Evolutionary conservation across 139 green algal genomes (phyloP).

Genomic region (Diplosphaera chodatii): DNA sequence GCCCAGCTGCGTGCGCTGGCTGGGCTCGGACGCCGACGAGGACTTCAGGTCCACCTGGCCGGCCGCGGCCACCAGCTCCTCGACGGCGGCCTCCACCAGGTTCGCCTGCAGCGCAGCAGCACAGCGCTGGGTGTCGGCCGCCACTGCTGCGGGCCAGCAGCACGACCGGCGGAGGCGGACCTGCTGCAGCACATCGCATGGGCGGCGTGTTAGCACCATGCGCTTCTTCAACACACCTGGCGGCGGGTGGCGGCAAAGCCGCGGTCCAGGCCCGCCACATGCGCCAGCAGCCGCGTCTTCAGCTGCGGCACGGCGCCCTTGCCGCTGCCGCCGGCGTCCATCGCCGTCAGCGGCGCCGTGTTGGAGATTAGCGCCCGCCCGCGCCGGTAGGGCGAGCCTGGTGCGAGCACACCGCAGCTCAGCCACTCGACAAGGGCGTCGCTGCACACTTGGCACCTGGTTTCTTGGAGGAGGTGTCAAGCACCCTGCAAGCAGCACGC

Average conservation of each 20-base stretch:
- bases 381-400: background rate
- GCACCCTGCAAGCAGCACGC: no score
- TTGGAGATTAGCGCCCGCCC: background rate
- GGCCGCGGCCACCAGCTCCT: conserved; percentile 1
- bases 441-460: no score
- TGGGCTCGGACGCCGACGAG: no score
- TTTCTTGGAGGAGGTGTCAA: no score
- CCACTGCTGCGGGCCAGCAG: no score
- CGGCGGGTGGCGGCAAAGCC: conserved; percentile 21
- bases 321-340: background rate
- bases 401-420: background rate
- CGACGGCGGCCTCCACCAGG: conserved; percentile 12
- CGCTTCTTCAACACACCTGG: background rate
- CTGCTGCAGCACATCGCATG: no score
- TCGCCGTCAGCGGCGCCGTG: background rate
- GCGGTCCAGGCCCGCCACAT: conserved; percentile 19
- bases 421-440: no score
- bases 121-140: no score
- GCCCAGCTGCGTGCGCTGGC: conserved; percentile 1
- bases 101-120: background rate
- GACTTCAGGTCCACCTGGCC: conserved; percentile 1
- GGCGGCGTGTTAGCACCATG: no score
- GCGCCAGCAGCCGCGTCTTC: conserved; percentile 19
- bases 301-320: background rate
- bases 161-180: no score